Evolutionary conservation across 148 eudicot genomes (phyloP).

Genomic region (Rhododendron simsii): DNA sequence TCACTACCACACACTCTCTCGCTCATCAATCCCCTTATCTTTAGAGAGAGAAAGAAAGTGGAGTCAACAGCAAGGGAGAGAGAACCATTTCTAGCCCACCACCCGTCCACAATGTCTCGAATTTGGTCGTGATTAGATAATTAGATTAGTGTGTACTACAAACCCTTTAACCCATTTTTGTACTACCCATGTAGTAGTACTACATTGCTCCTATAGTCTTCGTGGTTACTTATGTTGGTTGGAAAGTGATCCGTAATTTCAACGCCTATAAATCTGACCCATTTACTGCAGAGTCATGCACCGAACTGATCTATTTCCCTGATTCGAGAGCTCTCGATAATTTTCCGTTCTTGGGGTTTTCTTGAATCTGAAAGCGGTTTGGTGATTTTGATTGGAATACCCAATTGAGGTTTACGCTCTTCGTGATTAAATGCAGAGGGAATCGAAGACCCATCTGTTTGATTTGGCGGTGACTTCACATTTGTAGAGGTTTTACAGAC

Average conservation of each 20-base stretch:
- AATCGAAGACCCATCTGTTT: neutral
- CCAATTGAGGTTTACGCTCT: neutral
- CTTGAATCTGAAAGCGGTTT: neutral
- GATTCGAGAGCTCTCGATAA: neutral
- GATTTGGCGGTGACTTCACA: too few species aligned
- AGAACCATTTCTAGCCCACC: slow-evolving; percentile 1
- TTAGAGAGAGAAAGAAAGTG: neutral
- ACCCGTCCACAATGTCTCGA: neutral
- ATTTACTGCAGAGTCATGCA: neutral
- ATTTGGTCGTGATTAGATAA: neutral
- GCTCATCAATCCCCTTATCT: neutral
- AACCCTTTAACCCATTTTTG: neutral
- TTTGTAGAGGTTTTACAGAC: too few species aligned
- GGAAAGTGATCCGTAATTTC: too few species aligned
- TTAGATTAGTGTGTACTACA: neutral
- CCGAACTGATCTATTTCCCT: neutral
- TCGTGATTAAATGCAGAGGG: neutral
- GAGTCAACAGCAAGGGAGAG: neutral
- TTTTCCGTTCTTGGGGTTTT: neutral
- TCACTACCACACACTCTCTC: neutral
- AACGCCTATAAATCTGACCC: neutral
- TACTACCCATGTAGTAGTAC: slow-evolving; percentile 1
- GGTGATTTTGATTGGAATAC: neutral
- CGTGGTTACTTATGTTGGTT: neutral
- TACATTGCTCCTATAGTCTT: neutral